These are phyloP conservation scores for Dothideomycetes sp. DNA, from an alignment of 2,329 filamentous ascomycete species.

Conservation along the genomic window DNA sequence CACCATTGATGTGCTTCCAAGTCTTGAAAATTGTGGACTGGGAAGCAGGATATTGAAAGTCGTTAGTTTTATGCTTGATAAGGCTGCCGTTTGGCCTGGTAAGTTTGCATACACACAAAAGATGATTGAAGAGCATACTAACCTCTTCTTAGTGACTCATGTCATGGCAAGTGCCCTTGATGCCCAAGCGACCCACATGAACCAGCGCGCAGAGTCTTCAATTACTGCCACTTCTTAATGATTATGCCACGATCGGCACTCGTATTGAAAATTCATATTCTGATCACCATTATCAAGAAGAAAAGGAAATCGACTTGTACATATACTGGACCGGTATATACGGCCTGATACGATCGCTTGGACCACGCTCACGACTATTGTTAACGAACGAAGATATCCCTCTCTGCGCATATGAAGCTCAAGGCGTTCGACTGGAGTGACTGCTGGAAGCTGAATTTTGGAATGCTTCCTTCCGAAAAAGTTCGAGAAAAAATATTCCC, in stretches of 20 bases:
- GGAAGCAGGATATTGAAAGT: constrained; percentile 75
- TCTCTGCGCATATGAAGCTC: not conserved
- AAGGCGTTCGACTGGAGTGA: too few relatives aligned
- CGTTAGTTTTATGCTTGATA: constrained; percentile 77
- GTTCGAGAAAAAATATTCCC: too few relatives aligned
- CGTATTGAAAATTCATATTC: too few relatives aligned
- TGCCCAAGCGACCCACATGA: constrained; percentile 52
- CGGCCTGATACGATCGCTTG: not conserved
- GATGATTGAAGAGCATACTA: constrained; percentile 1
- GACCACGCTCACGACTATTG: not conserved
- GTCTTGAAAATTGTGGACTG: constrained; percentile 55
- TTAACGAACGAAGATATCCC: not conserved
- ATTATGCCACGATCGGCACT: not conserved
- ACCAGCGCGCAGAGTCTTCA: constrained; percentile 46
- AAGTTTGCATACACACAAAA: constrained; percentile 25
- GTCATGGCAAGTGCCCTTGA: constrained; percentile 57
- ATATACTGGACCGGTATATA: not conserved
- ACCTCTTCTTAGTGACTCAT: constrained; percentile 46
- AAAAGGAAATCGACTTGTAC: too few relatives aligned
- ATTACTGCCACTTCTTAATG: constrained; percentile 5
- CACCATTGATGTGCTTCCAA: constrained; percentile 38
- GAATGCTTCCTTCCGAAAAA: too few relatives aligned
- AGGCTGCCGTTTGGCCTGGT: constrained; percentile 89
- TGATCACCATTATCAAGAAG: too few relatives aligned
- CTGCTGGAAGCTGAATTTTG: too few relatives aligned